Evolutionary conservation across 768 basidiomycete species (phyloP), one percentile per base, ranked within the genome.

Genomic region (Leccinum disarticulatum): DNA sequence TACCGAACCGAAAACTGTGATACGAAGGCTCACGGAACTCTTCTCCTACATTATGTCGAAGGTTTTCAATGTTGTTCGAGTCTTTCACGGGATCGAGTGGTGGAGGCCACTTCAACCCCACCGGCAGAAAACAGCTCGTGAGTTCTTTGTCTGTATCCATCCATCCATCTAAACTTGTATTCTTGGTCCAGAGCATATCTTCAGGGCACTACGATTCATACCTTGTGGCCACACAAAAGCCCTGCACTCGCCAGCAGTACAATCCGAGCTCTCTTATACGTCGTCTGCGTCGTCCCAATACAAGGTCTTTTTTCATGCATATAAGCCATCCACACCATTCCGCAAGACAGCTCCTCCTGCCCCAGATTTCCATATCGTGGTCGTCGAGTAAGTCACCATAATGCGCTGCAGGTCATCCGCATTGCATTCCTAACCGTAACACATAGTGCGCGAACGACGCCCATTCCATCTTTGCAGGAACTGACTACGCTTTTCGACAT

Each of bases 261-360:
- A 55, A 64, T 58, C 52, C n/a, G 41, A 27, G 14, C 35, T 11
- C 25, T 13, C 47, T 14, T n/a, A 60, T 2, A 59, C 6, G 31
- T 60, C 47, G 7, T 50, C 53, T 6, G 3, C 14, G 30, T 36
- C 61, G 3, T 58, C 63, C 31, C 53, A 70, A 3, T 98, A 95
- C 71, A 78, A 83, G 54, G 81, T 93, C 4, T 98, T 97, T 76
- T 98, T 81, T 73, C 89, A 97, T 67, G 78, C 93, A 4, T 96
- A 95, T 77, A 97, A 96, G 68, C 96, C 96, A 2, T 86, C 85
- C 7, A 92, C 93, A 0, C 80, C 90, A 8, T 96, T 87, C 77
- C 88, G 84, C 70, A 93, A 88, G 76, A 88, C 85, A 0, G 76
- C 82, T 1, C 91, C 89, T 6, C 86, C 88, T 6, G 79, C 81